A percentile compares a stretch with the other conserved stretches of the same genome.
These are phyloP conservation scores for Gypsophila paniculata DNA, from an alignment of 179 eudicot species.

Conservation along the genomic window DNA sequence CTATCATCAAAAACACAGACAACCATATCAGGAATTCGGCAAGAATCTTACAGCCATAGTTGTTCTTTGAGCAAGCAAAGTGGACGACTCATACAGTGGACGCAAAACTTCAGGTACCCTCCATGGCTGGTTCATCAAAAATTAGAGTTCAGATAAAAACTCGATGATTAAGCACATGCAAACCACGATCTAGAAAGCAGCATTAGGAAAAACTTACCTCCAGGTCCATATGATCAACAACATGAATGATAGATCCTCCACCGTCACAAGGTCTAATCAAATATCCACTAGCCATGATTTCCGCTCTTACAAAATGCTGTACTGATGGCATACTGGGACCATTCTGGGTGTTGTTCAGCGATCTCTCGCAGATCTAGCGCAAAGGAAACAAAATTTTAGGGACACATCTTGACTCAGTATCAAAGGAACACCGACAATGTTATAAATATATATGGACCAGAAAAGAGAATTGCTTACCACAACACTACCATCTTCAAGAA, in stretches of 20 bases:
- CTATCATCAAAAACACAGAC: neutral
- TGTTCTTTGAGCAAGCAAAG: conserved; percentile 74
- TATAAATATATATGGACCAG: neutral
- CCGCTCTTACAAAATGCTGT: conserved; percentile 76
- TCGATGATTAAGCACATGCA: neutral
- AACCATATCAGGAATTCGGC: neutral
- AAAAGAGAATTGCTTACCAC: conserved; percentile 43
- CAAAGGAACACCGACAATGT: neutral
- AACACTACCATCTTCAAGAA: conserved; percentile 72
- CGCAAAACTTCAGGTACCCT: conserved; percentile 95
- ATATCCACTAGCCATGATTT: conserved; percentile 83
- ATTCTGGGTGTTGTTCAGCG: conserved; percentile 82
- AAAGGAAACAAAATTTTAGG: neutral
- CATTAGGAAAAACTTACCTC: conserved; percentile 46
- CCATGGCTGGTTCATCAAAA: conserved; percentile 53
- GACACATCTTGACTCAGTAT: neutral
- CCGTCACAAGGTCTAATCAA: conserved; percentile 94
- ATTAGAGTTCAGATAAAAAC: conserved; percentile 16
- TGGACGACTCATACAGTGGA: conserved; percentile 83
- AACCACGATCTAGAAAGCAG: neutral
- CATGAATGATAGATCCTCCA: conserved; percentile 90
- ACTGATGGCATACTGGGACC: conserved; percentile 89
- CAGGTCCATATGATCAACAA: conserved; percentile 85
- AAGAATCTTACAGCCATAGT: conserved; percentile 65
- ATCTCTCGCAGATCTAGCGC: conserved; percentile 78